A percentile compares a stretch with the other conserved stretches of the same genome.
phyloP scores from a whole-genome alignment of 768 basidiomycete genomes.

The Zangia roseola region DNA sequence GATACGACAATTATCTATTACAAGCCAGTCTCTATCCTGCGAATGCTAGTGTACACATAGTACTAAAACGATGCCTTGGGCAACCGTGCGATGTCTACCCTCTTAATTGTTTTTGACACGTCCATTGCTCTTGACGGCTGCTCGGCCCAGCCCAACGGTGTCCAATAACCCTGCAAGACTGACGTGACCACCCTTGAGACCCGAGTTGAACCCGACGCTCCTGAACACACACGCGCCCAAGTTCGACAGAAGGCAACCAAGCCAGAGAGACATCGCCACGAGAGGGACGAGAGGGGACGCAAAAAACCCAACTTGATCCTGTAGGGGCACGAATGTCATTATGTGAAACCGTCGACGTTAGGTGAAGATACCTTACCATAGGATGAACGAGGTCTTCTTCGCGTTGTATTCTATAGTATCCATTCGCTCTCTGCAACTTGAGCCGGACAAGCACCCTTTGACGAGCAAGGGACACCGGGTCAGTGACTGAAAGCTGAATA shows the following conservation, averaged over 20 bases:
- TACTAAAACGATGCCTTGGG: no score
- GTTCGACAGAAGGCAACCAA: conserved; percentile 24
- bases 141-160: conserved; percentile 14
- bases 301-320: conserved; percentile 24
- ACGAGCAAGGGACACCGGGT: background rate
- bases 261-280: conserved; percentile 7
- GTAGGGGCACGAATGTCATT: conserved; percentile 1
- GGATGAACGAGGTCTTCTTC: conserved; percentile 65
- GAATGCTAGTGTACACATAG: no score
- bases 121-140: conserved; percentile 11
- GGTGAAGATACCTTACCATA: conserved; percentile 33
- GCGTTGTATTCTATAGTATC: conserved; percentile 43
- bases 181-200: conserved; percentile 17
- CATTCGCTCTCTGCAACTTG: conserved; percentile 44
- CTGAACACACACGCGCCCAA: conserved; percentile 22
- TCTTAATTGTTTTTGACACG: conserved; percentile 3
- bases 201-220: conserved; percentile 19
- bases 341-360: background rate
- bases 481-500: background rate
- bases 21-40: background rate
- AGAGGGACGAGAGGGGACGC: conserved; percentile 24
- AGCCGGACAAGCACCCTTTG: conserved; percentile 49
- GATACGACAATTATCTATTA: background rate
- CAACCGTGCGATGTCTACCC: background rate
- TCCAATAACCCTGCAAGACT: conserved; percentile 21